Percentiles rank a stretch among this genome's conserved stretches.
Conservation (phyloP, 768 basidiomycete species). For the Candolleomyces eurysporus region DNA sequence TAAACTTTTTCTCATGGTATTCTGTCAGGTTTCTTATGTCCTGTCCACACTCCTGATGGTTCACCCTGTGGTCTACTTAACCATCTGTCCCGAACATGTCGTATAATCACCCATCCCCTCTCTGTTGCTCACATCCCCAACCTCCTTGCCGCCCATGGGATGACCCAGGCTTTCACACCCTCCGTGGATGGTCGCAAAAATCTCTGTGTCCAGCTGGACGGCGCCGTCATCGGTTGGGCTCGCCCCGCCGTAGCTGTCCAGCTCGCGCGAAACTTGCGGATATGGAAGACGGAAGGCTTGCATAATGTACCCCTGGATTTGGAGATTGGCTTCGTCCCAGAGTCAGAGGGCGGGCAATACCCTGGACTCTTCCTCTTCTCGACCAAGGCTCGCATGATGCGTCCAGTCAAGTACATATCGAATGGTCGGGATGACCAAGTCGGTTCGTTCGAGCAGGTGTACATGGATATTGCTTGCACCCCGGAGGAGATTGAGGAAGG, state of each 20-base stretch:
- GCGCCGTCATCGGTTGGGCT: conserved; percentile 93
- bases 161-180: conserved; percentile 86
- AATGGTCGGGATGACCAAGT: conserved; percentile 89
- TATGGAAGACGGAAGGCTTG: conserved; percentile 91
- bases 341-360: conserved; percentile 92
- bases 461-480: conserved; percentile 96
- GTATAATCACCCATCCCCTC: conserved; percentile 79
- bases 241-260: conserved; percentile 67
- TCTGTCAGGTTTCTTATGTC: conserved; percentile 85
- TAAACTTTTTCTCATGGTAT: background rate
- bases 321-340: conserved; percentile 90
- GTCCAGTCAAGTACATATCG: conserved; percentile 87
- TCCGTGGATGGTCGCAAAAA: conserved; percentile 80
- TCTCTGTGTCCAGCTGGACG: conserved; percentile 92
- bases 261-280: conserved; percentile 81
- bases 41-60: conserved; percentile 98
- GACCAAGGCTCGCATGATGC: conserved; percentile 90
- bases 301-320: conserved; percentile 86
- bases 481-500: conserved; percentile 78
- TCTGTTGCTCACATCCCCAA: conserved; percentile 75
- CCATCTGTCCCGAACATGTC: conserved; percentile 91
- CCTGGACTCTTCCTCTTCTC: conserved; percentile 94
- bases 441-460: conserved; percentile 97
- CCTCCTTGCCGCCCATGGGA: conserved; percentile 84
- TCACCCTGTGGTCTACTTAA: conserved; percentile 97